These are phyloP conservation scores for Lotus japonicus DNA, from an alignment of 306 rosid species.

Conservation along the genomic window DNA sequence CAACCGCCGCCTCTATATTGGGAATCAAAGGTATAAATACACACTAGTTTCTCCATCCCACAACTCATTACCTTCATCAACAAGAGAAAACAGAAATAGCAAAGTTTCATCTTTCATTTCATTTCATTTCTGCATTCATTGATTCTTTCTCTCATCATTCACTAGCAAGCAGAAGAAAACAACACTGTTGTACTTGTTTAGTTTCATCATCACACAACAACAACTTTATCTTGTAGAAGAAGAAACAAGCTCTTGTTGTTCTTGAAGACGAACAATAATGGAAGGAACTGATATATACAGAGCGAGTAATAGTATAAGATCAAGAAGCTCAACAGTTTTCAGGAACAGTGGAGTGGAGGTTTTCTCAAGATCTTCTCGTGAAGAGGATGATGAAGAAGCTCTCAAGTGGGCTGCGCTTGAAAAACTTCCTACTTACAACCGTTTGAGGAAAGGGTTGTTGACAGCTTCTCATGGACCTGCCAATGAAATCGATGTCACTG, in stretches of 20 bases:
- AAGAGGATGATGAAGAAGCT: constrained; percentile 73
- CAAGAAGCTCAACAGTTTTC: constrained; percentile 38
- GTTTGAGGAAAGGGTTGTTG: constrained; percentile 61
- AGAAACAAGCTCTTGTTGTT: not conserved
- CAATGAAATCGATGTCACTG: constrained; percentile 44
- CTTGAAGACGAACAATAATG: constrained; percentile 20
- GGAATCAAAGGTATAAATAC: not conserved
- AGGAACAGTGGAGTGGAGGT: constrained; percentile 39
- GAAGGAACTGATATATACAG: constrained; percentile 39
- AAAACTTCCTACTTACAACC: constrained; percentile 71
- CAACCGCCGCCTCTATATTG: not conserved
- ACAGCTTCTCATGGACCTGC: constrained; percentile 38
- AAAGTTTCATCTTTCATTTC: not conserved
- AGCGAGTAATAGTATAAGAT: constrained; percentile 30
- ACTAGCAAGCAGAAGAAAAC: no score
- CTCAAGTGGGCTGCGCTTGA: constrained; percentile 75
- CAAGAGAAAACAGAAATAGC: no score
- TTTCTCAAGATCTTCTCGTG: constrained; percentile 44
- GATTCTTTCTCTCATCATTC: no score
- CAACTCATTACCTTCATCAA: no score
- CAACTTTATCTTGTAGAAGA: not conserved
- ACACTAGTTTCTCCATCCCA: not conserved
- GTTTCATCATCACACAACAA: no score
- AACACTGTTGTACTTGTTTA: no score
- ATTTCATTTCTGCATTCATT: not conserved